phyloP scores from a whole-genome alignment of 495 filamentous ascomycete genomes.

The Aspergillus wentii region DNA sequence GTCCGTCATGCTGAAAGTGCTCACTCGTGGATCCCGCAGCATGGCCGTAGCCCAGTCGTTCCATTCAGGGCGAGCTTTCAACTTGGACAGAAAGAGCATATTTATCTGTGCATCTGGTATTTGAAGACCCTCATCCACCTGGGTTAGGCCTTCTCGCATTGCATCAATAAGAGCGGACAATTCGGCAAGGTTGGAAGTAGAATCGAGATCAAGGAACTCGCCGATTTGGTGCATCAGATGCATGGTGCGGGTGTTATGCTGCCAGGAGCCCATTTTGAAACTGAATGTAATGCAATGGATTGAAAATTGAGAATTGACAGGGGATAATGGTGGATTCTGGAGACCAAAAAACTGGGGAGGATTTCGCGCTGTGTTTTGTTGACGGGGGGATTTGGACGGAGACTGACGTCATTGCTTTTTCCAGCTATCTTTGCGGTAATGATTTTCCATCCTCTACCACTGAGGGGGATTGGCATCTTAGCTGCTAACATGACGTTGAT shows the following conservation, averaged over 20 bases:
- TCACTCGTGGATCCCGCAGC: slow-evolving; percentile 21
- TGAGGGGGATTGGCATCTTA: too few relatives aligned
- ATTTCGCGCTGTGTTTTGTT: too few relatives aligned
- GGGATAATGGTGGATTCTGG: too few relatives aligned
- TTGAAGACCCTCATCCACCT: slow-evolving; percentile 19
- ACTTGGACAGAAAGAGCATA: slow-evolving; percentile 21
- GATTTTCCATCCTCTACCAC: too few relatives aligned
- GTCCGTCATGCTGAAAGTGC: slow-evolving; percentile 8
- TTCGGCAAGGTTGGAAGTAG: slow-evolving; percentile 17
- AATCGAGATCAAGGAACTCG: slow-evolving; percentile 28
- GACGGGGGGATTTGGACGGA: too few relatives aligned
- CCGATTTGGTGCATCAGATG: slow-evolving; percentile 26
- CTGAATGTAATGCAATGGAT: too few relatives aligned
- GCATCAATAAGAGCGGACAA: slow-evolving; percentile 25
- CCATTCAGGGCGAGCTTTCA: slow-evolving; percentile 24
- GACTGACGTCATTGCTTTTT: too few relatives aligned
- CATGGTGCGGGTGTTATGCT: slow-evolving; percentile 22
- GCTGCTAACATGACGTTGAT: too few relatives aligned
- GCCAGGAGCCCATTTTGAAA: slow-evolving; percentile 20
- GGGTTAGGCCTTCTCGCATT: slow-evolving; percentile 22
- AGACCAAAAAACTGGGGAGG: too few relatives aligned
- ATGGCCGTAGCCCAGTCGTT: slow-evolving; percentile 19
- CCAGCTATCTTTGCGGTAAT: too few relatives aligned
- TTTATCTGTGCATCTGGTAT: slow-evolving; percentile 28
- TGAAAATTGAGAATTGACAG: too few relatives aligned